Evolutionary conservation across 345 rosid species (phyloP), one percentile per base, ranked within the genome.

Genomic region (Cardamine resedifolia): DNA sequence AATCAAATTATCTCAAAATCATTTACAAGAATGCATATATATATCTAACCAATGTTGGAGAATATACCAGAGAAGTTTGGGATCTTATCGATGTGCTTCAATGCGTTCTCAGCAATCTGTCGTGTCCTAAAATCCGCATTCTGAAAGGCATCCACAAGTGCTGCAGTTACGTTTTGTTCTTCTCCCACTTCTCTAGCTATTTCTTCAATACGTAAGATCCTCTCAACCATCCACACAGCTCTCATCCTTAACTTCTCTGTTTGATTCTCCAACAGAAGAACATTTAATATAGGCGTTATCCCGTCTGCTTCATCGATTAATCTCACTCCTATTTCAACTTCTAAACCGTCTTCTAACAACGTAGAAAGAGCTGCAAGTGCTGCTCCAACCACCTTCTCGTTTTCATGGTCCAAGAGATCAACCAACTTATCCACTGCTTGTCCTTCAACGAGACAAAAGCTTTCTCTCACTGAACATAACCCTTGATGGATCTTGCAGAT

Each of bases 1-100:
- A 66, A 52, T 41, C 52, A 53, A n/a, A 28, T 20, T 19, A 52
- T 60, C 51, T 19, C 5, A 4, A 56, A 68, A 61, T 11, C 70
- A 69, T 76, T 45, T 63, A 76, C 71, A 76, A 76, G 60, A 19
- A 68, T 44, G 36, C 24, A 15, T 27, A 68, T n/a, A n/a, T n/a
- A n/a, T n/a, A n/a, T 34, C 41, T 63, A 87, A 55, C 81, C 82
- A 78, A 79, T 85, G 74, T 82, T 87, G 14, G 93, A 57, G 76
- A 89, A 89, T 75, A 95, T 82, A 41, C 97, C 99, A 11, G 99
- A 91, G 75, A 95, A 95, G 77, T 91, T 89, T 14, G 99, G 97
- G 60, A 95, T 88, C 82, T 85, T 88, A 73, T 95, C 97, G 0
- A 95, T 85, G 51, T 89, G 99, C 78, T 72, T 89, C 70, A 95